Evolutionary conservation across 805 yeast species (phyloP), one percentile per base, ranked within the genome.

Genomic region (Saturnispora serradocipensis): DNA sequence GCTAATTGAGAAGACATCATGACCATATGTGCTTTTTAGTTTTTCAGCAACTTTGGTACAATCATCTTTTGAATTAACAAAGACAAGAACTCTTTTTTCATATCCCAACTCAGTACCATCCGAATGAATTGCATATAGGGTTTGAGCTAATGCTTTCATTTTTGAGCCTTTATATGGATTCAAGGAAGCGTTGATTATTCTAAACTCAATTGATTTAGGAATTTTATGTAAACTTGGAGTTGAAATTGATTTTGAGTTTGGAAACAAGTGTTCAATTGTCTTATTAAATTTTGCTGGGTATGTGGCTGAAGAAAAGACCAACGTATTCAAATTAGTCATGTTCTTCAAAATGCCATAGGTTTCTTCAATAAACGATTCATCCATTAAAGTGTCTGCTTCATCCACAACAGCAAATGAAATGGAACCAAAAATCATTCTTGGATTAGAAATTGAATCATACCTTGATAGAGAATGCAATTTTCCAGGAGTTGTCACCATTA

Each of bases 331-430:
- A 53, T 77, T 76, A 4, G 68, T 60, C 69, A 81, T 73, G 46
- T 66, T 57, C 22, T 67, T 71, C 13, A 88, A 68, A 1, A 79
- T 76, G 2, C 71, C 65, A 55, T 79, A 75, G 2, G 96, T 86
- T 46, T 80, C 82, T 25, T 75, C 74, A 10, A 82, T 66, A 76
- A 89, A 90, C 0, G 93, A 83, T 49, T 80, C 77, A 63, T 90
- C 96, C 81, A 90, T 75, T 51, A 91, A 69, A 0, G 96, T 86
- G 67, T 91, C 99, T 0, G 99, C 98, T 66, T 91, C 99, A 64
- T 91, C 99, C 13, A 86, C 77, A 2, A 87, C 91, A 44, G 85
- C 72, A 60, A 76, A 84, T 27, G 74, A 72, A 5, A 84, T 80
- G 13, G 70, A 64, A 45, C 66, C 66, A 54, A 78, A 69, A 24